Base-by-base conservation (phyloP, 805 yeast genomes). In the Maudiozyma bulderi region DNA sequence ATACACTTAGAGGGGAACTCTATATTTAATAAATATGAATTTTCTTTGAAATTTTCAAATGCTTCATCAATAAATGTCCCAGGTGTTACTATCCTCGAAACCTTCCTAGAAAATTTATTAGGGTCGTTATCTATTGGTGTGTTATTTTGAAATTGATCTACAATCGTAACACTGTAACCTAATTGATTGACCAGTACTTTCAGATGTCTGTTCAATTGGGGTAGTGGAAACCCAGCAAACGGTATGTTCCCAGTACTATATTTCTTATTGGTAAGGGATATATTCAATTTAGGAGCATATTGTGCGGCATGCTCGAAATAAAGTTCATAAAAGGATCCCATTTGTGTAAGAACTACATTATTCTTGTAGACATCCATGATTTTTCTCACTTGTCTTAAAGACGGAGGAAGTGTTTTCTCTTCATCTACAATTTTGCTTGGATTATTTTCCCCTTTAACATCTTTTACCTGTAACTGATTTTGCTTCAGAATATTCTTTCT, bases 31-130 rank as follows among this genome's bases (percentile, higher is more conserved):
- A 91, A 67, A 60, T 73, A 88, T 58, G 89, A 87, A 56, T 85
- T 85, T 44, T 77, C 75, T 51, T 78, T 78, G 50, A 78, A 79
- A 61, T 88, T 85, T 58, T 91, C 69, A 52, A 91, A 82, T 0
- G 84, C 80, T 57, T 91, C 97, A 58, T 87, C 96, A 9, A 91
- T 77, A 34, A 91, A 74, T 0, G 98, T 91, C 0, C 99, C 99
- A 0, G 97, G 96, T 0, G 97, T 84, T 1, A 93, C 79, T 7
- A 91, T 78, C 40, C 97, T 71, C 6, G 87, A 75, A 0, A 93
- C 80, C 34, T 86, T 82, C 43, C 99, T 71, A 40, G 76, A 77
- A 20, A 84, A 75, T 38, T 61, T 64, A 32, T 68, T 69, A 5
- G 56, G 58, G 42, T 70, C 73, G 47, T 64, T 61, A 8, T 65